Base-by-base conservation (phyloP, 2,329 filamentous ascomycete species). In the Fusarium buharicum region DNA sequence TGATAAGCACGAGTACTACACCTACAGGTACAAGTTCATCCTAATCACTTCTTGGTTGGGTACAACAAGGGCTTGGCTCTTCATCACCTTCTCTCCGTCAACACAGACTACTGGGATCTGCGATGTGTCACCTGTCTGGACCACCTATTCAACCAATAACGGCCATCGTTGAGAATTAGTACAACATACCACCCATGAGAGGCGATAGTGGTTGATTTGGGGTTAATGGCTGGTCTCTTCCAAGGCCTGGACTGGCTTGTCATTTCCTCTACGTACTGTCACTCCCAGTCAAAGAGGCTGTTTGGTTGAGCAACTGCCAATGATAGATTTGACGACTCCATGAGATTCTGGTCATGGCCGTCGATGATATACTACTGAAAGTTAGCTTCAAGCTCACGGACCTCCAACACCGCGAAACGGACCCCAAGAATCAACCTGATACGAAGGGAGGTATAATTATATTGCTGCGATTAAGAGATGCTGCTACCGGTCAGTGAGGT, bases 361-460 rank as follows among this genome's bases (percentile, higher is more conserved):
- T 41, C 20, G 45, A 50, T 31, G 34, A 37, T 33, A 38, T 37
- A 34, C 47, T 40, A 6, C 20, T 47, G 36, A 47, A 43, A 31
- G 17, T 36, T 22, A 47, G 34, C 47, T 51, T 48, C 37, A 34
- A 33, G 41, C 50, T 39, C 50, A 64, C 52, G 18, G 39, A 38
- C 46, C 37, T 27, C 43, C 28, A 57, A 48, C 51, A 41, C 34
- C 40, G 36, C 24, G 16, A 40, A 37, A 38, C 49, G 44, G 48
- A 53, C 56, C 51, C 37, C 27, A 57, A 61, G 49, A 52, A 20
- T 22, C 54, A 28, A 59, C 66, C 64, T 67, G 63, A 66, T 53
- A 67, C 58, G 31, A 39, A 45, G 24, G 39, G 34, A 40, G 34
- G 17, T 28, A 28, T 28, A 11, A 12, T 28, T 11, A 3, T 13